These are phyloP conservation scores for Anthostomella pinea DNA, from an alignment of 2,329 filamentous ascomycete genomes.

Conservation along the genomic window DNA sequence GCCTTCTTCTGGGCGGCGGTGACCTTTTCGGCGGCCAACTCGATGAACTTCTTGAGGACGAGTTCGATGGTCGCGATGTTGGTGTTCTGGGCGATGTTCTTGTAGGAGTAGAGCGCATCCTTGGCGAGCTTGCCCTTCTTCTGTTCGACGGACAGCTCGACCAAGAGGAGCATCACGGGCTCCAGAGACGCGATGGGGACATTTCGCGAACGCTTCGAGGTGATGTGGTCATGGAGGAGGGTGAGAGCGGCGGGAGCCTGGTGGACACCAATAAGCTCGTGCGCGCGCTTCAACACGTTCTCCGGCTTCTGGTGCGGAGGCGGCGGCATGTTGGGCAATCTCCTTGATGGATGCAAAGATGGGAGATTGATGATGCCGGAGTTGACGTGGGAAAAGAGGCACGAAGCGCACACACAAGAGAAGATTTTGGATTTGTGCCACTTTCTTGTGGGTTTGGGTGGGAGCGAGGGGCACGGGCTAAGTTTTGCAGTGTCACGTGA, in stretches of 20 bases:
- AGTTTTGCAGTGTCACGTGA: conserved; percentile 23
- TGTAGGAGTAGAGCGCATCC: conserved; percentile 98
- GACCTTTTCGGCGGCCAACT: conserved; percentile 93
- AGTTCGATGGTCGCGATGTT: conserved; percentile 98
- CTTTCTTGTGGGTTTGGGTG: conserved; percentile 29
- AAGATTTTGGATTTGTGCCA: conserved; percentile 33
- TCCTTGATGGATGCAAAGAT: conserved; percentile 27
- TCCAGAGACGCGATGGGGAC: conserved; percentile 93
- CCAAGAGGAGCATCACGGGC: conserved; percentile 96
- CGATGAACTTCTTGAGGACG: conserved; percentile 96
- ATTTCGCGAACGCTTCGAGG: conserved; percentile 95
- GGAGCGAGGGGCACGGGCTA: conserved; percentile 29
- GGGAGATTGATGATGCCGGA: conserved; percentile 27
- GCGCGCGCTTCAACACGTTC: conserved; percentile 97
- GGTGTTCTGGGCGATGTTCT: conserved; percentile 99
- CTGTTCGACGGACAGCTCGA: conserved; percentile 93
- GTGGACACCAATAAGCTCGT: conserved; percentile 97
- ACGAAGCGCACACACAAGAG: conserved; percentile 19
- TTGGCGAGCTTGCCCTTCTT: conserved; percentile 98
- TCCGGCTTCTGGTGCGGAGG: conserved; percentile 97
- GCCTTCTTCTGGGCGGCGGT: conserved; percentile 94
- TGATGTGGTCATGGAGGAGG: conserved; percentile 98
- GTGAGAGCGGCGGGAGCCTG: conserved; percentile 89
- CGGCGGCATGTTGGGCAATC: conserved; percentile 66
- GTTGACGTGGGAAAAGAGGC: conserved; percentile 17